Evolutionary conservation across 2,329 filamentous ascomycete species (phyloP), one percentile per base, ranked within the genome.

Genomic region (Hirsutella minnesotensis): DNA sequence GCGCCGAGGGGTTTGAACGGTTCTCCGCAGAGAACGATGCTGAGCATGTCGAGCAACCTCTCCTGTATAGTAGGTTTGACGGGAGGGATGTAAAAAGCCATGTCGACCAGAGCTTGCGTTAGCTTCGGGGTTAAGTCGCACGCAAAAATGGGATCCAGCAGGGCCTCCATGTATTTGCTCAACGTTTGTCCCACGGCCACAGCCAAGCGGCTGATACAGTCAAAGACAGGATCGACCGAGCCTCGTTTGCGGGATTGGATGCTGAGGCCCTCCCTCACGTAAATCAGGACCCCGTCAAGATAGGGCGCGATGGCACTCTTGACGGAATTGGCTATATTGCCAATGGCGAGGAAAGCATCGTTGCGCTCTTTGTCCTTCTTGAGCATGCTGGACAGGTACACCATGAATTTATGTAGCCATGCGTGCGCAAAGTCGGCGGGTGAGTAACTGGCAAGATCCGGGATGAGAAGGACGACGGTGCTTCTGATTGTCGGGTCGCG

Each of bases 11-110:
- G 88, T 50, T 90, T 83, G 62, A 96, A 98, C 2, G 88, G 85
- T 51, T 92, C 84, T 3, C 90, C 88, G 48, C 89, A 94, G 2
- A 98, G 75, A 3, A 96, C 90, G 49, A 90, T 79, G 61, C 92
- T 96, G 33, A 98, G 75, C 75, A 98, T 89, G 56, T 98, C 88
- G 12, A 98, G 74, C 20, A 98, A 69, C 52, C 92, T 82, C 56
- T 95, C 90, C 57, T 98, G 92, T 34, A 98, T 96, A 7, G 80
- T 89, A 2, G 84, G 76, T 58, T 94, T 92, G 44, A 95, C 87
- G 0, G 94, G 88, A 0, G 90, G 92, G 38, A 98, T 95, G 58
- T 98, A 96, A 58, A 96, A 94, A 22, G 92, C 92, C 86, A 98
- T 95, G 56, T 98, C 94, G 19, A 96, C 89, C 42, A 98, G 70